These are phyloP conservation scores for Trichoderma brevicompactum DNA, from an alignment of 2,329 filamentous ascomycete species.

Conservation along the genomic window DNA sequence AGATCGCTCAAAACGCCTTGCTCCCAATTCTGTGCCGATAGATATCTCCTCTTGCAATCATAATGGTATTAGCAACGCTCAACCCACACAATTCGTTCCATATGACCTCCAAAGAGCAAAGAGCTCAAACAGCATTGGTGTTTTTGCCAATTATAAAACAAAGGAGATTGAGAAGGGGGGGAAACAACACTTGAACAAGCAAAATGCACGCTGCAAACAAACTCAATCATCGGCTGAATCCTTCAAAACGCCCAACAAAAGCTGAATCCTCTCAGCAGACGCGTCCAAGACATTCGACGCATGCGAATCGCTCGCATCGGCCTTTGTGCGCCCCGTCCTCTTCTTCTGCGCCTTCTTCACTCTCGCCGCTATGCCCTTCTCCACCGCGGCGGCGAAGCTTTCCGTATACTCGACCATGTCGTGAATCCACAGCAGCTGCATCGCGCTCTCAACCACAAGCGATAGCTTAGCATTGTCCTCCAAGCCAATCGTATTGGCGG, in stretches of 20 bases:
- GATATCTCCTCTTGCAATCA: background rate
- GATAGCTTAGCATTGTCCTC: slow-evolving; percentile 76
- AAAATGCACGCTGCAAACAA: background rate
- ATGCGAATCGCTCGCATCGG: slow-evolving; percentile 45
- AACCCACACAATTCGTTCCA: background rate
- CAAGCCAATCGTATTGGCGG: slow-evolving; percentile 63
- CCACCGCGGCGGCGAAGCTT: slow-evolving; percentile 46
- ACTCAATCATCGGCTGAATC: slow-evolving; percentile 29
- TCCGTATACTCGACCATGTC: slow-evolving; percentile 44
- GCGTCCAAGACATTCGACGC: slow-evolving; percentile 51
- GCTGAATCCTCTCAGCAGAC: slow-evolving; percentile 50
- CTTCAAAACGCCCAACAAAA: slow-evolving; percentile 46
- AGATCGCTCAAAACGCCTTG: slow-evolving; percentile 21
- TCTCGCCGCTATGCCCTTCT: slow-evolving; percentile 54
- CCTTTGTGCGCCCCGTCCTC: slow-evolving; percentile 42
- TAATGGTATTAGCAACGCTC: background rate
- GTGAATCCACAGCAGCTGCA: slow-evolving; percentile 56
- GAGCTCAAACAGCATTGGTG: background rate
- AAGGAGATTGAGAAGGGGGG: background rate
- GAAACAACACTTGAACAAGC: no score
- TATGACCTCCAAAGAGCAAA: background rate
- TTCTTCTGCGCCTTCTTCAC: slow-evolving; percentile 52
- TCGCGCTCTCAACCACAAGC: slow-evolving; percentile 67
- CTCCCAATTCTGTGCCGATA: background rate
- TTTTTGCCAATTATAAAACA: background rate